A percentile compares a stretch with the other conserved stretches of the same genome.
These are phyloP conservation scores for Umbelopsis sp. DNA, from an alignment of 192 early-diverging fungal species.

Conservation along the genomic window DNA sequence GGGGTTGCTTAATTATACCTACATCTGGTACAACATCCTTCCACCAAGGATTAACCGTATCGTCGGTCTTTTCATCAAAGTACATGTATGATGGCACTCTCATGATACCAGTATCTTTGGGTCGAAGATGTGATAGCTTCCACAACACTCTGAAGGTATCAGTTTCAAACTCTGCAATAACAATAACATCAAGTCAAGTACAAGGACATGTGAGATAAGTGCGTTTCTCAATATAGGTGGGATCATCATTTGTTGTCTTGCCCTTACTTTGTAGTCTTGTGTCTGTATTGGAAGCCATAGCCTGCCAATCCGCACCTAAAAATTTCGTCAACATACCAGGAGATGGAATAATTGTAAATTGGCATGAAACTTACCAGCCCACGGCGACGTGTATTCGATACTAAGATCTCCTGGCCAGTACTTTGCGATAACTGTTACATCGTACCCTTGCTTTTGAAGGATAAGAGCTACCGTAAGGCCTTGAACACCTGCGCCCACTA, in stretches of 20 bases:
- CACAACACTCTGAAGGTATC: conserved; percentile 46
- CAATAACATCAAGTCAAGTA: too few species aligned
- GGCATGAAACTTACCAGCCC: conserved; percentile 38
- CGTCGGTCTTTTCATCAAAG: conserved; percentile 29
- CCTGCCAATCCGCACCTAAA: conserved; percentile 42
- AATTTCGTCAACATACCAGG: neutral
- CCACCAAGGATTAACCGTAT: conserved; percentile 43
- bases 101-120: conserved; percentile 44
- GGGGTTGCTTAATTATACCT: conserved; percentile 16
- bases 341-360: neutral
- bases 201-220: neutral
- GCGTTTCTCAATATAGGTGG: neutral
- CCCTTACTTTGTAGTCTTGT: conserved; percentile 36
- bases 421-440: conserved; percentile 63
- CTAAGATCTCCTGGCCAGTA: conserved; percentile 54
- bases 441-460: conserved; percentile 56
- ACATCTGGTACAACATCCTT: conserved; percentile 48
- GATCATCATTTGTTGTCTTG: neutral
- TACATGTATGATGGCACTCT: conserved; percentile 40
- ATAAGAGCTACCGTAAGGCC: conserved; percentile 74
- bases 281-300: conserved; percentile 37
- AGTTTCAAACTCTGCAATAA: conserved; percentile 36
- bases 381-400: conserved; percentile 55
- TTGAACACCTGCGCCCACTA: conserved; percentile 77
- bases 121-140: conserved; percentile 35